phyloP scores from a whole-genome alignment of 208 protist species.

The Trypanosoma cruzi region DNA sequence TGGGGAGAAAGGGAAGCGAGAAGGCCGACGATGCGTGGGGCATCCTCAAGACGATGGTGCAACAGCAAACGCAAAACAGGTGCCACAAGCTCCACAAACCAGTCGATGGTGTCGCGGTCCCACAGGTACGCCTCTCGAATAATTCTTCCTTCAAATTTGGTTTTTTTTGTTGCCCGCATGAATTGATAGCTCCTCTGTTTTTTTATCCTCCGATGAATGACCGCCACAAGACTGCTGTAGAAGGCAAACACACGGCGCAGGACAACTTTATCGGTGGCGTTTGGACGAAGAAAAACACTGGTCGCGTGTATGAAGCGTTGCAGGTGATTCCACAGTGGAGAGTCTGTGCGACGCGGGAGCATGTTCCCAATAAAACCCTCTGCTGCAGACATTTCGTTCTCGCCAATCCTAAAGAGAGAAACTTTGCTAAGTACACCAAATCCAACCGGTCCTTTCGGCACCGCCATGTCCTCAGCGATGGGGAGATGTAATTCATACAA shows the following conservation, averaged over 20 bases:
- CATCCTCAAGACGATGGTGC: slow-evolving; percentile 30
- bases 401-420: slow-evolving; percentile 21
- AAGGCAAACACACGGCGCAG: slow-evolving; percentile 39
- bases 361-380: slow-evolving; percentile 28
- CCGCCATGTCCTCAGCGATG: slow-evolving; percentile 6
- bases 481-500: slow-evolving; percentile 46
- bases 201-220: slow-evolving; percentile 21
- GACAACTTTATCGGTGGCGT: slow-evolving; percentile 25
- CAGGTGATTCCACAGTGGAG: slow-evolving; percentile 81
- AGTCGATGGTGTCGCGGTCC: slow-evolving; percentile 39
- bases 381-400: slow-evolving; percentile 12
- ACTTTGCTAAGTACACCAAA: slow-evolving; percentile 24
- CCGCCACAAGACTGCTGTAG: slow-evolving; percentile 41
- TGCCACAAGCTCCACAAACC: slow-evolving; percentile 50
- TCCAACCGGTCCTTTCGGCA: neutral
- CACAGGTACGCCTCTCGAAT: slow-evolving; percentile 34
- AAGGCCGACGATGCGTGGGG: slow-evolving; percentile 25
- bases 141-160: neutral
- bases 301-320: slow-evolving; percentile 77
- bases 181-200: slow-evolving; percentile 12
- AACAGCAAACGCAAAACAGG: slow-evolving; percentile 44
- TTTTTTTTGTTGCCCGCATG: neutral
- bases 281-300: slow-evolving; percentile 65
- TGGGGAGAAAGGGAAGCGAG: slow-evolving; percentile 49
- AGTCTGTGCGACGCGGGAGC: slow-evolving; percentile 28